phyloP scores from a whole-genome alignment of 345 rosid species.

The Nephelium lappaceum region DNA sequence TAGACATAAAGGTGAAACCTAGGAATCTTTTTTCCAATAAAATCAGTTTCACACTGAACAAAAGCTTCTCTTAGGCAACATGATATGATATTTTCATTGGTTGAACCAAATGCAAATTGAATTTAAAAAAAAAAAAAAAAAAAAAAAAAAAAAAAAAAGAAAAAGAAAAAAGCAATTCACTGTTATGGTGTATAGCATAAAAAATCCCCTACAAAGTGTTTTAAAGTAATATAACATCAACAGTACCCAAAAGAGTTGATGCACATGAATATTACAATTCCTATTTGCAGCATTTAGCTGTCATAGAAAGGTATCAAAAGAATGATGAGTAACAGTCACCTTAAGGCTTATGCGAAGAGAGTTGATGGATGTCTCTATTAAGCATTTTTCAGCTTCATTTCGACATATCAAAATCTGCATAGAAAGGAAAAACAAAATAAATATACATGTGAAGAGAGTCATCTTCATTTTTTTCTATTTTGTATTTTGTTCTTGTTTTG shows the following conservation, averaged over 20 bases:
- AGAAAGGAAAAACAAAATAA: not conserved
- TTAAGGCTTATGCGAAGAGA: conserved; percentile 93
- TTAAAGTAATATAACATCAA: not conserved
- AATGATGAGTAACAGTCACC: conserved; percentile 44
- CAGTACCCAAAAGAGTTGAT: not conserved
- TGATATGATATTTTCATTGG: not conserved
- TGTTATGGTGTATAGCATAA: not conserved
- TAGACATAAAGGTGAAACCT: not conserved
- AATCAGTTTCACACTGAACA: not conserved
- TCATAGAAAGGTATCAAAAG: not conserved
- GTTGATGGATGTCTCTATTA: conserved; percentile 94
- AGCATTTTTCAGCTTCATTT: conserved; percentile 96
- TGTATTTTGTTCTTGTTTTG: too few species aligned
- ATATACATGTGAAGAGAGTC: too few species aligned
- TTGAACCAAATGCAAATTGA: not conserved
- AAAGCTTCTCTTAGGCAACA: conserved; percentile 6
- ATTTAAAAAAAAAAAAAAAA: not conserved
- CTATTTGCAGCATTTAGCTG: not conserved
- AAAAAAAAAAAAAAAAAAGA: too few species aligned
- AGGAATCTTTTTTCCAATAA: not conserved
- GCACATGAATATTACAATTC: not conserved
- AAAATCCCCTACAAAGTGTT: not conserved
- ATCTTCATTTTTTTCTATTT: too few species aligned
- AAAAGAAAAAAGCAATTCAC: not conserved
- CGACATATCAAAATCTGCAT: conserved; percentile 86